Base-by-base conservation (phyloP, 2,329 filamentous ascomycete species). In the Fusarium oxysporum region DNA sequence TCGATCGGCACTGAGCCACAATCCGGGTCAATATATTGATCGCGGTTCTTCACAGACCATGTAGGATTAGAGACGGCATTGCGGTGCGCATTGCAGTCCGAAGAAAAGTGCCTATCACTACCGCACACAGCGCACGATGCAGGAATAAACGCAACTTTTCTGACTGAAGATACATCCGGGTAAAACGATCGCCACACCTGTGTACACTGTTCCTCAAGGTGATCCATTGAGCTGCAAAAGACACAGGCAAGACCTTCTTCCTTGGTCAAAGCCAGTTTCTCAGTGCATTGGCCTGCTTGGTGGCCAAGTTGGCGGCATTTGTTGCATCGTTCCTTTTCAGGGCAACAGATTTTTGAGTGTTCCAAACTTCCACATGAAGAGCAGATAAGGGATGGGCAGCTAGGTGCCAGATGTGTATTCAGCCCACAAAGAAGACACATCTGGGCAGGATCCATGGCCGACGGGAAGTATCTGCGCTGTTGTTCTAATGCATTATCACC, bases 241-340 rank as follows among this genome's bases (percentile, higher is more conserved):
- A 88, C 88, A 78, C 92, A 94, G 6, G 86, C 85, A 51, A 87
- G 82, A 28, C 85, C 85, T 62, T 91, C 89, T 21, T 85, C 85
- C 69, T 86, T 86, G 21, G 86, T 82, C 56, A 86, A 72, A 6
- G 81, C 79, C 45, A 92, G 83, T 68, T 89, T 89, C 70, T 92
- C 89, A 4, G 80, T 75, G 77, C 92, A 94, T 12, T 81, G 73
- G 2, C 80, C 74, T 23, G 81, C 80, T 56, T 76, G 74, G 76
- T 94, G 92, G 14, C 92, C 92, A 47, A 87, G 83, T 79, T 91
- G 88, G 53, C 85, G 86, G 80, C 92, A 94, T 77, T 89, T 90
- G 54, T 75, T 78, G 77, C 90, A 92, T 68, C 88, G 85, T 38
- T 80, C 79, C 38, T 83, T 84, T 9, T 80, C 82, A 16, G 88